phyloP scores from a whole-genome alignment of 495 filamentous ascomycete species.

The Barbatosphaeria neglecta region DNA sequence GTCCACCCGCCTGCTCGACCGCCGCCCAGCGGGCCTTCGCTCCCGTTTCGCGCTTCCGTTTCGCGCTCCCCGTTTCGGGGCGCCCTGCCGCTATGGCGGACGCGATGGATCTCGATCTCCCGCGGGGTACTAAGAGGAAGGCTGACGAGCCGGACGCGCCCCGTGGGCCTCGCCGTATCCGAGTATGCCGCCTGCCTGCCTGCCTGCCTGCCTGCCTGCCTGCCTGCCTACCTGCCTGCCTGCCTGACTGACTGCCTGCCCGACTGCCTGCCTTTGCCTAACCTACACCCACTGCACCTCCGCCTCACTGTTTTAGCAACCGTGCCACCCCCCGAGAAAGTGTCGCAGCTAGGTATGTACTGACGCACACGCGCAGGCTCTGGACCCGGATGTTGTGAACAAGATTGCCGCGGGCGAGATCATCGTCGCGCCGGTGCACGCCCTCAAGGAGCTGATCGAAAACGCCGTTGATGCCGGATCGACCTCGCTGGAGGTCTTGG shows the following conservation, averaged over 20 bases:
- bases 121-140: conserved; percentile 54
- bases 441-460: conserved; percentile 93
- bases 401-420: conserved; percentile 99
- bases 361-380: conserved; percentile 49
- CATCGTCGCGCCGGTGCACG: conserved; percentile 94
- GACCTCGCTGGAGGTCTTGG: conserved; percentile 78
- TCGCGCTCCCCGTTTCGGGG: too few species aligned
- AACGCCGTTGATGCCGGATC: conserved; percentile 96
- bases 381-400: conserved; percentile 94
- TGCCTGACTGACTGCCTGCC: conserved; percentile 1
- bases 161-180: conserved; percentile 54
- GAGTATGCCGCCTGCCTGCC: conserved; percentile 20
- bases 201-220: background rate
- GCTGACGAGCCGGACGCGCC: conserved; percentile 32
- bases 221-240: background rate
- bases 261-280: too few species aligned
- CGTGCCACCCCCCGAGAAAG: too few species aligned
- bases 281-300: too few species aligned
- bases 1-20: too few species aligned
- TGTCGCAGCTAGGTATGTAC: too few species aligned
- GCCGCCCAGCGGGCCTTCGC: too few species aligned
- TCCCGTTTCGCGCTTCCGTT: too few species aligned
- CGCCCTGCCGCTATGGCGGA: conserved; percentile 17
- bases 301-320: too few species aligned
- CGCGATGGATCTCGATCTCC: conserved; percentile 17